Evolutionary conservation across 345 rosid species (phyloP), one percentile per base, ranked within the genome.

Genomic region (Rhodamnia argentea): DNA sequence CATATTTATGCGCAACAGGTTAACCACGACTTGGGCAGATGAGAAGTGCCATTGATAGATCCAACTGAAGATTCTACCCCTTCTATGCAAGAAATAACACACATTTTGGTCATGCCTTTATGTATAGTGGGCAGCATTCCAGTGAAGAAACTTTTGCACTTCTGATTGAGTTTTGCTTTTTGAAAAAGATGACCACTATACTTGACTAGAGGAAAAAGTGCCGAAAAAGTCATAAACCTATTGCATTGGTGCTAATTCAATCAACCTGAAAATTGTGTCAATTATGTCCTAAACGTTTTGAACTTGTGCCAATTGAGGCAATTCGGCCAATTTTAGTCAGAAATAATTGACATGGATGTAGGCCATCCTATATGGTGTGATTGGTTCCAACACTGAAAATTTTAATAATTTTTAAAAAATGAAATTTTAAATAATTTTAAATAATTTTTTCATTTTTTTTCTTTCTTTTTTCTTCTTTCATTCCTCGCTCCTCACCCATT

Each of bases 371-470:
- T 15, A 15, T 52, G 54, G 18, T 1, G 16, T 52, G 18, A 14
- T 1, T 2, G 16, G 54, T 5, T 1, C 18, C 1, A 3, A 14
- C 18, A 6, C 6, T 0, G 18, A 52, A 1, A 14, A 12, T 52
- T 52, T 52, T 13, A 52, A 13, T 52, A 52, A 13, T 52, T 3
- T 52, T 52, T 52, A 6, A 44, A 44, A 44, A 44, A 44, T 52
- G 5, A 52, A 12, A 52, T 52, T 14, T 52, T 14, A 0, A 14
- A 52, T 14, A 13, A 13, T 52, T 52, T 52, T 52, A 4, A 52
- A 16, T 42, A 3, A 42, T 42, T 42, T 42, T 42, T 42, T 42
- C 7, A 4, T 4, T 42, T 42, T 42, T 52, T 52, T 52, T 5
- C 1, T 52, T 52, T 15, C 13, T 52, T 54, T 58, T 56, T 62